Evolutionary conservation across 106 monocot genomes (phyloP).

Genomic region (Dioscorea dumetorum): DNA sequence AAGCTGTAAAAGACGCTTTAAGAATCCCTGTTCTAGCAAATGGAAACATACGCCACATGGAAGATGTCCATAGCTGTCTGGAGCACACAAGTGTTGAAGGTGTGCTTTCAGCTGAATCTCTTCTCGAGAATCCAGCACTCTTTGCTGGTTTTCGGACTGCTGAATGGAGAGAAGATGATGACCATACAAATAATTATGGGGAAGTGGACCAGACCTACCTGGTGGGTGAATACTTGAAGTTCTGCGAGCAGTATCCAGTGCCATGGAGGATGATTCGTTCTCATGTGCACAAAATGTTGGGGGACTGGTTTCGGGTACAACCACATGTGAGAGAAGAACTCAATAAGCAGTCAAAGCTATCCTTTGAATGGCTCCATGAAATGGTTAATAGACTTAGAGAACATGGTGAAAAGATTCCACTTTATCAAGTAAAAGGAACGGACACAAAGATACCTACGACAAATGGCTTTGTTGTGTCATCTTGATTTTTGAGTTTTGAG

Average conservation of each 20-base stretch:
- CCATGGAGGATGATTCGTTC: constrained; percentile 95
- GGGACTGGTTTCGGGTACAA: constrained; percentile 82
- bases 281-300: constrained; percentile 96
- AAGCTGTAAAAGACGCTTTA: constrained; percentile 61
- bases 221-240: constrained; percentile 68
- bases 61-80: constrained; percentile 69
- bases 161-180: constrained; percentile 48
- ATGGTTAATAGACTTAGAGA: constrained; percentile 70
- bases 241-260: constrained; percentile 86
- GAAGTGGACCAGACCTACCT: constrained; percentile 67
- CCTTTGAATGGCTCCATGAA: constrained; percentile 82
- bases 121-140: constrained; percentile 97
- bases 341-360: constrained; percentile 70
- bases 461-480: constrained; percentile 15
- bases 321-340: constrained; percentile 88
- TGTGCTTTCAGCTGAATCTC: constrained; percentile 93
- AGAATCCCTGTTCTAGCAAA: constrained; percentile 93
- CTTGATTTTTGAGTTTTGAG: background rate
- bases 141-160: constrained; percentile 65
- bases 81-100: constrained; percentile 70
- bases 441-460: constrained; percentile 1
- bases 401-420: constrained; percentile 42
- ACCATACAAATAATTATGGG: constrained; percentile 7
- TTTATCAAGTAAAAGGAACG: constrained; percentile 23
- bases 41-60: constrained; percentile 93